phyloP scores from a whole-genome alignment of 2,329 filamentous ascomycete species.

The Pseudopyricularia javanii region DNA sequence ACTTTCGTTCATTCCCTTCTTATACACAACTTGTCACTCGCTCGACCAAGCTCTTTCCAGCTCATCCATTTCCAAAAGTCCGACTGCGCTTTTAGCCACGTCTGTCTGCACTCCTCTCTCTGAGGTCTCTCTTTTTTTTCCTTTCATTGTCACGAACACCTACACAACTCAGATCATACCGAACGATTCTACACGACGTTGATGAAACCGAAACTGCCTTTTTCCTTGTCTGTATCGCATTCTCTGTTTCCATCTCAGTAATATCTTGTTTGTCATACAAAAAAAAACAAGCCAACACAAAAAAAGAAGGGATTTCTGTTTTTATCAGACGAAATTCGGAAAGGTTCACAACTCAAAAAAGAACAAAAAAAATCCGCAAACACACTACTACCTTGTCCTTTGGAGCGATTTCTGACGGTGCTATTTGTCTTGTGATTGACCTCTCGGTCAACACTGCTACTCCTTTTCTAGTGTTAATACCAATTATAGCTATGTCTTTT shows the following conservation, averaged over 20 bases:
- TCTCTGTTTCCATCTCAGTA: background rate
- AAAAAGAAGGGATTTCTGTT: too few relatives aligned
- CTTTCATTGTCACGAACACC: background rate
- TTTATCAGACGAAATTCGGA: too few relatives aligned
- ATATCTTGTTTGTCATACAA: background rate
- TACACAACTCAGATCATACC: background rate
- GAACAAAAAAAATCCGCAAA: too few relatives aligned
- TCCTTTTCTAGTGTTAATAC: too few relatives aligned
- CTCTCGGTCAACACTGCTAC: too few relatives aligned
- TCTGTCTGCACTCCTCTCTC: background rate
- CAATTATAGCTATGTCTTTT: too few relatives aligned
- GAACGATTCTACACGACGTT: background rate
- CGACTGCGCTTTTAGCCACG: background rate
- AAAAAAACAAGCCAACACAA: conserved; percentile 2
- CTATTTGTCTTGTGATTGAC: too few relatives aligned
- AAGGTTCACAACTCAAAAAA: too few relatives aligned
- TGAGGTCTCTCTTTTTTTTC: background rate
- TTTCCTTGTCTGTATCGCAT: conserved; percentile 1
- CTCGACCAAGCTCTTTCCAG: too few relatives aligned
- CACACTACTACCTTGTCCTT: too few relatives aligned
- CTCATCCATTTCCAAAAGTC: background rate
- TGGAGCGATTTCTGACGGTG: too few relatives aligned
- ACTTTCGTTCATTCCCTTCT: background rate
- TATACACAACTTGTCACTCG: background rate
- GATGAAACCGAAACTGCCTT: conserved; percentile 5